phyloP scores from a whole-genome alignment of 2,329 filamentous ascomycete species.

The Nigrospora sphaerica region DNA sequence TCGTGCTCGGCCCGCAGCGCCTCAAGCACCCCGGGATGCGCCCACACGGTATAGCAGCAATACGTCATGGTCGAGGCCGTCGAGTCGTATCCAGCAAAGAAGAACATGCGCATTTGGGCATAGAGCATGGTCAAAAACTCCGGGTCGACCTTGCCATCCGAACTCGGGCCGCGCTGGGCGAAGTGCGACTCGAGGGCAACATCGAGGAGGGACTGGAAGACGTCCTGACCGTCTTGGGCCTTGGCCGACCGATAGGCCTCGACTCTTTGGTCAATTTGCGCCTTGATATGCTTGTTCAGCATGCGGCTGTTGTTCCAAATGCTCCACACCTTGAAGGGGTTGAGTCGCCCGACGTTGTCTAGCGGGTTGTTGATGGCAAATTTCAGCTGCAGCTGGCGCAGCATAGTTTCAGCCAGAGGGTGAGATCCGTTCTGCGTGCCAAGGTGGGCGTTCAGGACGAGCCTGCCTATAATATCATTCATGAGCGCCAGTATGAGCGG shows the following conservation, averaged over 20 bases:
- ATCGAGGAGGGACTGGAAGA: constrained; percentile 23
- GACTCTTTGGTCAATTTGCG: constrained; percentile 16
- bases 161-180: constrained; percentile 13
- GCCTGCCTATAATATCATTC: constrained; percentile 23
- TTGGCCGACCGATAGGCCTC: constrained; percentile 14
- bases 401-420: constrained; percentile 22
- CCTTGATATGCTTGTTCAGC: constrained; percentile 19
- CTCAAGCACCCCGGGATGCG: constrained; percentile 19
- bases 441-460: constrained; percentile 22
- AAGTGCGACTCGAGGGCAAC: constrained; percentile 23
- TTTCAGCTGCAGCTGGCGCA: constrained; percentile 17
- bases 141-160: constrained; percentile 11
- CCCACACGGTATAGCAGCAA: constrained; percentile 20
- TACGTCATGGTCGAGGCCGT: constrained; percentile 24
- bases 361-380: constrained; percentile 17
- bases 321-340: constrained; percentile 17
- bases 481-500: constrained; percentile 19
- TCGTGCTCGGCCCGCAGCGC: constrained; percentile 38
- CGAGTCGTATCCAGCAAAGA: constrained; percentile 32
- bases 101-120: constrained; percentile 25
- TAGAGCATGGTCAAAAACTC: constrained; percentile 20
- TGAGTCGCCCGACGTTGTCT: constrained; percentile 18
- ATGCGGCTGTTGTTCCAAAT: constrained; percentile 23
- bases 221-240: constrained; percentile 8
- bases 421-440: constrained; percentile 21